Conservation (phyloP, 805 yeast species). For the Hermanozyma aechmeae region DNA sequence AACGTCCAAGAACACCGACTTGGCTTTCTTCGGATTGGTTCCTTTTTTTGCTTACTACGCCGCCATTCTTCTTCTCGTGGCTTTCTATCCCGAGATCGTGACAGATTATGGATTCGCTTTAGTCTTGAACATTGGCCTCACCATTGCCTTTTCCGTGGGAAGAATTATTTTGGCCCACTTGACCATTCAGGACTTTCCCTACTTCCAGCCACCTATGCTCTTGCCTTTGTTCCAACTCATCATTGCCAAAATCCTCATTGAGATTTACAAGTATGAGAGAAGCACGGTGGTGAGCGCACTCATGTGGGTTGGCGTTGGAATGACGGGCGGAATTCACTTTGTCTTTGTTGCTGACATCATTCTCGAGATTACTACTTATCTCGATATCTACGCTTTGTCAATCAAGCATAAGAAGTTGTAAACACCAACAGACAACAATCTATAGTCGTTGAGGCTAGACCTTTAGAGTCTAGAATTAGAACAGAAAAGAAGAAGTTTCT, state of each 20-base stretch:
- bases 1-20: slow-evolving; percentile 28
- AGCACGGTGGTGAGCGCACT: slow-evolving; percentile 39
- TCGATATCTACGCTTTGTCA: slow-evolving; percentile 79
- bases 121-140: slow-evolving; percentile 60
- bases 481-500: neutral
- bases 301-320: slow-evolving; percentile 57
- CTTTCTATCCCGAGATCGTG: slow-evolving; percentile 45
- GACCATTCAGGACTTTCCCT: slow-evolving; percentile 71
- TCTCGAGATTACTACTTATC: slow-evolving; percentile 65
- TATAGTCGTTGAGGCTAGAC: too few species aligned
- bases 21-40: slow-evolving; percentile 41
- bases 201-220: slow-evolving; percentile 57
- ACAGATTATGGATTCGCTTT: slow-evolving; percentile 42
- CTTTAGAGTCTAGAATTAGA: too few species aligned
- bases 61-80: slow-evolving; percentile 37
- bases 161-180: slow-evolving; percentile 82
- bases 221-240: slow-evolving; percentile 48
- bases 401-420: slow-evolving; percentile 66
- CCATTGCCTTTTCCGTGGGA: slow-evolving; percentile 82
- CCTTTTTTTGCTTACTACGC: slow-evolving; percentile 59
- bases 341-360: slow-evolving; percentile 72
- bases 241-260: slow-evolving; percentile 23
- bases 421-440: neutral
- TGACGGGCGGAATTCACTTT: slow-evolving; percentile 59
- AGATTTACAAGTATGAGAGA: slow-evolving; percentile 28